Evolutionary conservation across 2,329 filamentous ascomycete species (phyloP).

Genomic region (Penicillium corylophilum): DNA sequence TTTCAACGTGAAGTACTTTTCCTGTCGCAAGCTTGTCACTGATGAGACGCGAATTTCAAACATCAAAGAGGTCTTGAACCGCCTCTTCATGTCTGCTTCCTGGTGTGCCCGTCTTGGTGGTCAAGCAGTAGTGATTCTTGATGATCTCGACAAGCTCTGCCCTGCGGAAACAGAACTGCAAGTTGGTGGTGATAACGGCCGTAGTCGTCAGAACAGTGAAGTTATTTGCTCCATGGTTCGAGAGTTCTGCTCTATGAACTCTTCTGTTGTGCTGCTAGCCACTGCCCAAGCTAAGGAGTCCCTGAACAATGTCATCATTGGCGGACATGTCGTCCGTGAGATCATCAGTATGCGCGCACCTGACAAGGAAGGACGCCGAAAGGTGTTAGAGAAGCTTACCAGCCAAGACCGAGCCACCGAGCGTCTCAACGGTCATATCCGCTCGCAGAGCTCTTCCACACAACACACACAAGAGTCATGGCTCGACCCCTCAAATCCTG

Average conservation of each 20-base stretch:
- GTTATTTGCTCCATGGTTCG: slow-evolving; percentile 77
- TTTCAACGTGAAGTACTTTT: slow-evolving; percentile 81
- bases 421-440: slow-evolving; percentile 43
- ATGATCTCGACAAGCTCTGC: slow-evolving; percentile 90
- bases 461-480: slow-evolving; percentile 64
- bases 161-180: slow-evolving; percentile 92
- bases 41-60: slow-evolving; percentile 87
- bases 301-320: slow-evolving; percentile 84
- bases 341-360: slow-evolving; percentile 87
- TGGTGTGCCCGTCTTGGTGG: slow-evolving; percentile 90
- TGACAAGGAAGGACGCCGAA: slow-evolving; percentile 82
- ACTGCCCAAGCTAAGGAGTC: slow-evolving; percentile 93
- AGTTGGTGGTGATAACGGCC: slow-evolving; percentile 87
- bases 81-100: slow-evolving; percentile 82
- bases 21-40: slow-evolving; percentile 81
- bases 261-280: slow-evolving; percentile 79
- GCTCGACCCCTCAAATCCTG: slow-evolving; percentile 70
- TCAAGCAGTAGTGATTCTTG: slow-evolving; percentile 78
- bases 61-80: slow-evolving; percentile 82
- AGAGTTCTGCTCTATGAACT: slow-evolving; percentile 78
- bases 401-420: slow-evolving; percentile 43
- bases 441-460: slow-evolving; percentile 37
- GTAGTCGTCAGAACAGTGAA: slow-evolving; percentile 90
- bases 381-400: slow-evolving; percentile 78
- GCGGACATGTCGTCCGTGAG: slow-evolving; percentile 88